Conservation (phyloP, 2,329 filamentous ascomycete species). For the Claviceps sp. region DNA sequence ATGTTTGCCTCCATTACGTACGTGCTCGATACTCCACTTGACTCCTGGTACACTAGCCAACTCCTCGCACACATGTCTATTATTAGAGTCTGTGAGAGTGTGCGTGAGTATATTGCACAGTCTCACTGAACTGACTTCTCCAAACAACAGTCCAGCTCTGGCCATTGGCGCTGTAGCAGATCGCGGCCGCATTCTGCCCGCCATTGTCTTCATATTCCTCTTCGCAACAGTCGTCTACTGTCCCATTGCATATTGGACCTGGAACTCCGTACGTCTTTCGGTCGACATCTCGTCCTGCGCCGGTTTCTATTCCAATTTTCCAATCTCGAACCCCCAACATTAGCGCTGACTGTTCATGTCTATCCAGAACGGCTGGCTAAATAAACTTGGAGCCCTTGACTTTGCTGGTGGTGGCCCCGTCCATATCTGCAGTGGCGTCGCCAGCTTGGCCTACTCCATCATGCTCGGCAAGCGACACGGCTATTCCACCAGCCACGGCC, state of each 20-base stretch:
- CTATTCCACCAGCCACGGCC: conserved; percentile 45
- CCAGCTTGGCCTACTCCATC: conserved; percentile 58
- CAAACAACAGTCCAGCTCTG: conserved; percentile 32
- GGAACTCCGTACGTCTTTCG: conserved; percentile 37
- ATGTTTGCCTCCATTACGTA: conserved; percentile 86
- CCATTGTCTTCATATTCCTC: conserved; percentile 53
- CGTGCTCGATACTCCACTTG: conserved; percentile 19
- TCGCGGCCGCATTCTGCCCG: conserved; percentile 47
- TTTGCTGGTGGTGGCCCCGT: conserved; percentile 66
- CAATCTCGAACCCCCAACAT: neutral
- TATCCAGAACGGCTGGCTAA: conserved; percentile 49
- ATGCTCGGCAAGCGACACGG: conserved; percentile 58
- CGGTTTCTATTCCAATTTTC: too few relatives aligned
- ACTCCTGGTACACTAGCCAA: too few relatives aligned
- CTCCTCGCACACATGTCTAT: too few relatives aligned
- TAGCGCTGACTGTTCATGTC: neutral
- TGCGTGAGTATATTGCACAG: too few relatives aligned
- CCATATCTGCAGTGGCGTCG: conserved; percentile 59
- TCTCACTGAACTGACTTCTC: too few relatives aligned
- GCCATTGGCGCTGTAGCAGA: conserved; percentile 48
- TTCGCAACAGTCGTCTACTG: conserved; percentile 62
- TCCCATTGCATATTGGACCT: conserved; percentile 64
- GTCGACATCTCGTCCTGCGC: neutral
- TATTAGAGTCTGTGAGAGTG: too few relatives aligned
- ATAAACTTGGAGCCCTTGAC: conserved; percentile 54